Percentiles rank a stretch among this genome's conserved stretches.
Conservation (phyloP, 2,329 filamentous ascomycete genomes). For the Ceratocystis huliohia region DNA sequence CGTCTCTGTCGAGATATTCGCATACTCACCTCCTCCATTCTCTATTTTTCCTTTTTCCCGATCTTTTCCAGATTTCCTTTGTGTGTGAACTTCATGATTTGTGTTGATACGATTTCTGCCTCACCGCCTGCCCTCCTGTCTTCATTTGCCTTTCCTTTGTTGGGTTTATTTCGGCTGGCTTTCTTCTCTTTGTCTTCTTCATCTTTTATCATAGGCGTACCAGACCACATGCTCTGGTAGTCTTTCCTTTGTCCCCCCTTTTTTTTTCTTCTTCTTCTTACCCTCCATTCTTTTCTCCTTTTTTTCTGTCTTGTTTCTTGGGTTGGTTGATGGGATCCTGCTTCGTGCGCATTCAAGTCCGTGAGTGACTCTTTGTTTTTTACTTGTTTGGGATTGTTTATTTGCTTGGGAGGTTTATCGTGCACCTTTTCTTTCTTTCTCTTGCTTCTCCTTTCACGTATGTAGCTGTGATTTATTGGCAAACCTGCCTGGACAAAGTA, state of each 20-base stretch:
- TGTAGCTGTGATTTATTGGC: neutral
- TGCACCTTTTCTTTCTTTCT: too few species aligned
- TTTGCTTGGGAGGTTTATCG: neutral
- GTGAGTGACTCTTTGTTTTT: neutral
- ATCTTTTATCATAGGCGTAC: neutral
- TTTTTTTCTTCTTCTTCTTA: neutral
- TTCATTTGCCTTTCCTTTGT: neutral
- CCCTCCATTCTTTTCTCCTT: neutral
- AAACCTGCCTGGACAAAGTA: neutral
- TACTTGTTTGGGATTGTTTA: neutral
- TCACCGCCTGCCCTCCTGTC: neutral
- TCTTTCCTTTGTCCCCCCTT: neutral
- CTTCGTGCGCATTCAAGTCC: neutral
- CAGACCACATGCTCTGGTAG: too few species aligned
- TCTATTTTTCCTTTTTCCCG: neutral
- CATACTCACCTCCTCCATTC: neutral
- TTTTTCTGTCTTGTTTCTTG: neutral
- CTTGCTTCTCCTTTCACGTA: neutral
- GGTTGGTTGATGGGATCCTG: neutral
- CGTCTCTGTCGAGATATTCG: neutral
- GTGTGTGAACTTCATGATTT: conserved; percentile 8
- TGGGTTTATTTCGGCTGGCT: neutral
- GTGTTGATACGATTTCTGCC: neutral
- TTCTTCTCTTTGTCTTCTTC: neutral
- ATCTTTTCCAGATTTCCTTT: conserved; percentile 2